These are phyloP conservation scores for Schizosaccharomyces octosporus DNA, from an alignment of 805 yeast genomes.

Conservation along the genomic window DNA sequence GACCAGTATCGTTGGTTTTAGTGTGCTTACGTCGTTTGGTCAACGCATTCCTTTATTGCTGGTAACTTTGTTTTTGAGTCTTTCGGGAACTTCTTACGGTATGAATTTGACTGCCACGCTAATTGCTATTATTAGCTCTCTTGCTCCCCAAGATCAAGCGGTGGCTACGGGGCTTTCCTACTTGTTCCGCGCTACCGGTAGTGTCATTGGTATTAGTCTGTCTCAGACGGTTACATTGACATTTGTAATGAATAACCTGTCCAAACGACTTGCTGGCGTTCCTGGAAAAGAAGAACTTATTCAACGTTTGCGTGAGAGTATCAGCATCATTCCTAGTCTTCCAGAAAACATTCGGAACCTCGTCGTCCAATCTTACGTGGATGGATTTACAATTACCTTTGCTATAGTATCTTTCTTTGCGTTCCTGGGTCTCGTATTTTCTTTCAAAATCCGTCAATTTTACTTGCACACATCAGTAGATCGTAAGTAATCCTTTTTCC, in stretches of 20 bases:
- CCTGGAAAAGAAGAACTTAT: conserved; percentile 12
- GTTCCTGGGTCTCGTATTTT: conserved; percentile 18
- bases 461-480: conserved; percentile 21
- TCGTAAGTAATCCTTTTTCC: background rate
- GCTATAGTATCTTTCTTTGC: conserved; percentile 21
- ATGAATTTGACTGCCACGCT: conserved; percentile 44
- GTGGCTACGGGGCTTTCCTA: conserved; percentile 75
- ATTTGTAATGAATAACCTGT: conserved; percentile 16
- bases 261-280: conserved; percentile 8
- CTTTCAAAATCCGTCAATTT: conserved; percentile 31
- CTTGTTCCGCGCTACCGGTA: conserved; percentile 66
- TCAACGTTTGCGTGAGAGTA: conserved; percentile 23
- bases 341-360: conserved; percentile 22
- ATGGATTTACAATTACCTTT: conserved; percentile 28
- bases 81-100: conserved; percentile 40
- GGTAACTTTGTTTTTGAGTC: conserved; percentile 42
- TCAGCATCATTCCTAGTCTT: conserved; percentile 25
- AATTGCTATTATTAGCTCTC: conserved; percentile 54
- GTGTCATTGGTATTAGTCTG: conserved; percentile 56
- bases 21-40: conserved; percentile 10
- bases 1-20: conserved; percentile 13
- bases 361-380: conserved; percentile 21
- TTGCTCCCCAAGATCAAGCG: conserved; percentile 46
- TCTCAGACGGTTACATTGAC: conserved; percentile 44
- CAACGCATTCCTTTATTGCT: conserved; percentile 25